Evolutionary conservation across 1,284 basidiomycete species (phyloP).

Genomic region (Apiotrichum gamsii): DNA sequence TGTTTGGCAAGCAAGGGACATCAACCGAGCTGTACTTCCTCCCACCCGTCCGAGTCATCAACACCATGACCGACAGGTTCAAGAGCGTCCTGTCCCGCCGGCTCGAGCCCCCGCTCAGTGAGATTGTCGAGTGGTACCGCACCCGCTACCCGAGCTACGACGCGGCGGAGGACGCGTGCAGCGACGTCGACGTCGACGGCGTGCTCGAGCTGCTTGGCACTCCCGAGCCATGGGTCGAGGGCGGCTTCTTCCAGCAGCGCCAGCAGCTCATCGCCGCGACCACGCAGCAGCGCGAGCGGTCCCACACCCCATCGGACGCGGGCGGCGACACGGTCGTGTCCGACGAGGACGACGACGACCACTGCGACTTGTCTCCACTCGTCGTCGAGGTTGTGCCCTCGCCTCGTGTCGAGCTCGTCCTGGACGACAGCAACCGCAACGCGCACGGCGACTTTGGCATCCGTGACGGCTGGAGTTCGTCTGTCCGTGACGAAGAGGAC

Average conservation of each 20-base stretch:
- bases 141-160: neutral
- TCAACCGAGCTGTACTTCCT: conserved; percentile 2
- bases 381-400: neutral
- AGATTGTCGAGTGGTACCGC: conserved; percentile 5
- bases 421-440: neutral
- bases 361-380: too few relatives aligned
- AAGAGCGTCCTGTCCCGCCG: neutral
- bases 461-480: conserved; percentile 11
- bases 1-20: neutral
- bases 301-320: neutral
- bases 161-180: conserved; percentile 2
- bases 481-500: conserved; percentile 2
- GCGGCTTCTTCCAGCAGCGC: neutral
- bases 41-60: conserved; percentile 6
- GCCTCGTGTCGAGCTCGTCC: conserved; percentile 15
- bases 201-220: neutral
- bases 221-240: neutral
- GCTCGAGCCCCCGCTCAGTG: conserved; percentile 3
- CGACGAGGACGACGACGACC: neutral
- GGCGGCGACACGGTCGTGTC: conserved; percentile 1
- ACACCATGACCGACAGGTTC: conserved; percentile 8
- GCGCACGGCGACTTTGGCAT: conserved; percentile 1
- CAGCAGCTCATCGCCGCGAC: too few relatives aligned
- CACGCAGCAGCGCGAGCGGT: too few relatives aligned
- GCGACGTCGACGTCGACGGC: neutral